phyloP scores from a whole-genome alignment of 2,329 filamentous ascomycete species.

The Penicillium olsonii region DNA sequence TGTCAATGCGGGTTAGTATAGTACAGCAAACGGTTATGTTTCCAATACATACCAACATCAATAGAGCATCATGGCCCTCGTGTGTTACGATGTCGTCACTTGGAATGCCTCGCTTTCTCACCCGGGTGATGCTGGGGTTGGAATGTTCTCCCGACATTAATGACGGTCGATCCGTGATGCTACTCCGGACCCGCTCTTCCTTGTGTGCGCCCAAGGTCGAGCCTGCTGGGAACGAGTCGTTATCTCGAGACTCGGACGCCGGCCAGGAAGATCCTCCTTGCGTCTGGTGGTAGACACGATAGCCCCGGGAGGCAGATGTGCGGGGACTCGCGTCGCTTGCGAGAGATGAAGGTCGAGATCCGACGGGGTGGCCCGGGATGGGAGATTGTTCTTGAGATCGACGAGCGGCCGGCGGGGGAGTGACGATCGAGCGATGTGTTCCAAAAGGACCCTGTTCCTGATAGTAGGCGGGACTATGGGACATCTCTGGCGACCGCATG shows the following conservation, averaged over 20 bases:
- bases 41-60: constrained; percentile 43
- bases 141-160: constrained; percentile 36
- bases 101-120: constrained; percentile 29
- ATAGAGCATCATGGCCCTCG: constrained; percentile 43
- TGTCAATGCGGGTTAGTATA: constrained; percentile 26
- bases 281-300: constrained; percentile 14
- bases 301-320: constrained; percentile 28
- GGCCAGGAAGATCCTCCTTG: constrained; percentile 21
- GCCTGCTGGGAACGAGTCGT: constrained; percentile 25
- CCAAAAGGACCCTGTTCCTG: constrained; percentile 30
- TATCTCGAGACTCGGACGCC: constrained; percentile 21
- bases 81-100: constrained; percentile 29
- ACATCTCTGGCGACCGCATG: constrained; percentile 39
- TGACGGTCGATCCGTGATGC: constrained; percentile 38
- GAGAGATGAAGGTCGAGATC: constrained; percentile 16
- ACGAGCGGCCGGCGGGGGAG: constrained; percentile 22
- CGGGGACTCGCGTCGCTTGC: constrained; percentile 20
- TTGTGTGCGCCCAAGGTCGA: constrained; percentile 31
- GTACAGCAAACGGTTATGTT: not conserved
- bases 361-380: constrained; percentile 12
- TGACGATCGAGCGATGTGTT: constrained; percentile 21
- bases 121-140: constrained; percentile 24
- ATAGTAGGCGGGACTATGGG: constrained; percentile 38
- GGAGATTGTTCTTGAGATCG: constrained; percentile 22
- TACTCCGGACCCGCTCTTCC: constrained; percentile 32